Base-by-base conservation (phyloP, 73 alveolate species). In the Urostyla sp. region DNA sequence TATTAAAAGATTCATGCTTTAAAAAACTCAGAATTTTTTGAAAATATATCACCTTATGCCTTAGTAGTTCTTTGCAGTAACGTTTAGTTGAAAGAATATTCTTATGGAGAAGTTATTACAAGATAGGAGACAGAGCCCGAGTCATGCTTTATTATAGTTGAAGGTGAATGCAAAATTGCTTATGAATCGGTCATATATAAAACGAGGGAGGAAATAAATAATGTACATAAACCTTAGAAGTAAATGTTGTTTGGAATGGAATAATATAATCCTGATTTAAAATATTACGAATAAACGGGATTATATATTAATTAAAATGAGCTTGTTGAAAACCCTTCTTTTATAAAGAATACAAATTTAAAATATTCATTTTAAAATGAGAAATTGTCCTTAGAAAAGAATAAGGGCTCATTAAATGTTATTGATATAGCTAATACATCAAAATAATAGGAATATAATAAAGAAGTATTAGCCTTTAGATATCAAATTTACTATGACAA, bases 51-150 rank as follows among this genome's bases (percentile, higher is more conserved):
- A 0, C 80, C 80, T 7, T 77, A 77, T 26, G 89, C 81, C 24
- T 20, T 77, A n/a, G 80, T 77, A 18, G 48, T 77, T 1, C 74
- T 77, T 3, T 58, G 80, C 58, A 60, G 72, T 44, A 77, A 77
- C 36, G 54, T 58, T 45, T 54, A 61, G 45, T 32, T 77, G 11
- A 38, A 53, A 26, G 74, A 72, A 16, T 77, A 77, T 37, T 54
- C 61, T 15, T 75, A 75, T 75, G 87, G 87, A 8, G 87, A 75
- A 38, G 87, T 75, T 8, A 75, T 75, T 5, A 51, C 57, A 5
- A 53, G 87, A 31, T 54, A 75, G 40, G n/a, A 75, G 35, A n/a
- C 73, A 75, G 87, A 36, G 30, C 87, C 87, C 15, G 76, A 32
- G 51, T 59, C 34, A 30, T 75, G 87, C 78, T 75, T 38, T 56